These are phyloP conservation scores for Fusarium mangiferae DNA, from an alignment of 2,329 filamentous ascomycete genomes.

Conservation along the genomic window DNA sequence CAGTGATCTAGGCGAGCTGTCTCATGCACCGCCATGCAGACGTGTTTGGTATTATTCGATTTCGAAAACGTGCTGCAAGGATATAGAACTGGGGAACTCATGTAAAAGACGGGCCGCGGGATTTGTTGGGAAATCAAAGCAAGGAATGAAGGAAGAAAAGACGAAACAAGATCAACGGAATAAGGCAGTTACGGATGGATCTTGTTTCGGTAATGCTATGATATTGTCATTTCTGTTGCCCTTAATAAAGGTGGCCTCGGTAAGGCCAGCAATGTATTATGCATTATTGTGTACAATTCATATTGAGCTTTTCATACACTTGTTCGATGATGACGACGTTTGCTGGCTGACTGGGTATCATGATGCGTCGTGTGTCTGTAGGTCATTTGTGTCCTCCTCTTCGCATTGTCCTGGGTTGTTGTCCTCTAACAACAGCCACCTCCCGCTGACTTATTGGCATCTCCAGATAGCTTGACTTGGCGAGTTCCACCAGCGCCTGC, in stretches of 20 bases:
- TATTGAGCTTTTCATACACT: conserved; percentile 43
- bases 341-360: conserved; percentile 47
- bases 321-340: conserved; percentile 38
- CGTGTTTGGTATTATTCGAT: conserved; percentile 27
- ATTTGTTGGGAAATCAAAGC: conserved; percentile 37
- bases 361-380: conserved; percentile 41
- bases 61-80: conserved; percentile 27
- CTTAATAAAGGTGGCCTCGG: conserved; percentile 32
- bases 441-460: conserved; percentile 52
- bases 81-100: conserved; percentile 39
- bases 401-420: conserved; percentile 9
- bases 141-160: conserved; percentile 31
- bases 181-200: conserved; percentile 34
- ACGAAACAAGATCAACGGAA: conserved; percentile 37
- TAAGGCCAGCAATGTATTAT: conserved; percentile 43
- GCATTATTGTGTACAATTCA: conserved; percentile 49
- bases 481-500: conserved; percentile 61
- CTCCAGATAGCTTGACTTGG: conserved; percentile 60
- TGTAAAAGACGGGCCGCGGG: conserved; percentile 31
- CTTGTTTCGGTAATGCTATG: conserved; percentile 46
- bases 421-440: conserved; percentile 60
- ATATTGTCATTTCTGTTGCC: conserved; percentile 37
- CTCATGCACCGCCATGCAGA: conserved; percentile 18
- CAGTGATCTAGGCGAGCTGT: conserved; percentile 23
- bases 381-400: conserved; percentile 28